phyloP scores from a whole-genome alignment of 176 grass and related monocot genomes.

The Avena atlantica region DNA sequence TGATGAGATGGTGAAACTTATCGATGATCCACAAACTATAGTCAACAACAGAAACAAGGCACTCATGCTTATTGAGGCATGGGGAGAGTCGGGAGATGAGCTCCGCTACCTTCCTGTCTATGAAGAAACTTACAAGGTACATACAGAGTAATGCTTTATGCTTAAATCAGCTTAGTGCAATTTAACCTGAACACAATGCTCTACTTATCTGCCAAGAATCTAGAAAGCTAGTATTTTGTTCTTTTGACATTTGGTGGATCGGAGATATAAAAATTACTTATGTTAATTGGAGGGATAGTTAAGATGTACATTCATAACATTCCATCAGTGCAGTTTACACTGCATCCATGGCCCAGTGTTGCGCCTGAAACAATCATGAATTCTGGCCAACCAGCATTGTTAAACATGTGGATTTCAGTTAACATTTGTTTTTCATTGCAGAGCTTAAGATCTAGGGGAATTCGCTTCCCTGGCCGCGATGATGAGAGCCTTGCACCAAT shows the following conservation, averaged over 20 bases:
- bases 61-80: conserved; percentile 85
- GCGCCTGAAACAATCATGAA: conserved; percentile 15
- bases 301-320: neutral
- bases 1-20: conserved; percentile 85
- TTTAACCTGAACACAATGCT: conserved; percentile 11
- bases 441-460: conserved; percentile 94
- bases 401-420: neutral
- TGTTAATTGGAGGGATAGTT: conserved; percentile 2
- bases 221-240: neutral
- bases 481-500: conserved; percentile 89
- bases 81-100: conserved; percentile 86
- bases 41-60: conserved; percentile 81
- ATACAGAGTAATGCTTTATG: conserved; percentile 11
- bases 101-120: conserved; percentile 85
- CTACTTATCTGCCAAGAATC: neutral
- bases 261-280: conserved; percentile 9
- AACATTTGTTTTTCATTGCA: conserved; percentile 44
- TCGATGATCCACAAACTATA: conserved; percentile 82
- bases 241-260: conserved; percentile 4
- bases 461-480: conserved; percentile 80
- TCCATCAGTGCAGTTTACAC: conserved; percentile 4
- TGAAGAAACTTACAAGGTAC: conserved; percentile 96
- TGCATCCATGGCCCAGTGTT: neutral
- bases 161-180: neutral
- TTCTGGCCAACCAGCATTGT: neutral